Evolutionary conservation across 352 stramenopile genomes (phyloP).

Genomic region (Halophytophthora batemanensis): DNA sequence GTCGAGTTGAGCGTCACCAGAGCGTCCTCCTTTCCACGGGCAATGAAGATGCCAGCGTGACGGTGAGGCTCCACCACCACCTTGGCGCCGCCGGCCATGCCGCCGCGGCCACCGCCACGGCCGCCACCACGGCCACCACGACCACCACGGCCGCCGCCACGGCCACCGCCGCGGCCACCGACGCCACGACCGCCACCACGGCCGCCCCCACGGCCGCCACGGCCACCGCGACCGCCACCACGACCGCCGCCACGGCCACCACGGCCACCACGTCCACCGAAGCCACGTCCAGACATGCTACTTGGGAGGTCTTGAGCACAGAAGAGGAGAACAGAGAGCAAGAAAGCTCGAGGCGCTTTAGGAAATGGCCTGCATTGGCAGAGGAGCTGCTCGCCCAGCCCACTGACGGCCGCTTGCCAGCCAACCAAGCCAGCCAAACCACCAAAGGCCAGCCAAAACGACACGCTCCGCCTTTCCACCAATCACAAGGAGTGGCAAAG

Average conservation of each 20-base stretch:
- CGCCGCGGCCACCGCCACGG: constrained; percentile 61
- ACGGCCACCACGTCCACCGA: constrained; percentile 49
- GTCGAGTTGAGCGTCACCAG: constrained; percentile 99
- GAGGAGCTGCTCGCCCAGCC: too few species aligned
- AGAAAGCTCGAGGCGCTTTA: constrained; percentile 1
- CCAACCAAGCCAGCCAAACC: too few species aligned
- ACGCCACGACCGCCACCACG: constrained; percentile 41
- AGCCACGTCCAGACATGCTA: constrained; percentile 59
- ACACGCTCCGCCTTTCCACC: too few species aligned
- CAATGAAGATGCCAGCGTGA: constrained; percentile 98
- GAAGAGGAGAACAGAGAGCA: constrained; percentile 10
- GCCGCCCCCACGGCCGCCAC: constrained; percentile 41
- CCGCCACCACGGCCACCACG: constrained; percentile 60
- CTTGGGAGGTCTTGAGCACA: constrained; percentile 13
- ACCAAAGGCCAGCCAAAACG: too few species aligned
- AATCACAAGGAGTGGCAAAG: too few species aligned
- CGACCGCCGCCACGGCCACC: constrained; percentile 39
- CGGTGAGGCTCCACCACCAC: constrained; percentile 98
- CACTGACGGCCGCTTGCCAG: too few species aligned
- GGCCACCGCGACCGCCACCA: constrained; percentile 38
- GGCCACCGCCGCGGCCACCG: constrained; percentile 34
- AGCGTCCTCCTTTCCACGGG: constrained; percentile 98
- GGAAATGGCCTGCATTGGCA: too few species aligned
- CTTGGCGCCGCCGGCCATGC: constrained; percentile 96
- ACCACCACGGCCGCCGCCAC: constrained; percentile 37